Percentiles rank a stretch among this genome's conserved stretches.
Conservation (phyloP, 2,329 filamentous ascomycete species). For the Aspergillus sp. region DNA sequence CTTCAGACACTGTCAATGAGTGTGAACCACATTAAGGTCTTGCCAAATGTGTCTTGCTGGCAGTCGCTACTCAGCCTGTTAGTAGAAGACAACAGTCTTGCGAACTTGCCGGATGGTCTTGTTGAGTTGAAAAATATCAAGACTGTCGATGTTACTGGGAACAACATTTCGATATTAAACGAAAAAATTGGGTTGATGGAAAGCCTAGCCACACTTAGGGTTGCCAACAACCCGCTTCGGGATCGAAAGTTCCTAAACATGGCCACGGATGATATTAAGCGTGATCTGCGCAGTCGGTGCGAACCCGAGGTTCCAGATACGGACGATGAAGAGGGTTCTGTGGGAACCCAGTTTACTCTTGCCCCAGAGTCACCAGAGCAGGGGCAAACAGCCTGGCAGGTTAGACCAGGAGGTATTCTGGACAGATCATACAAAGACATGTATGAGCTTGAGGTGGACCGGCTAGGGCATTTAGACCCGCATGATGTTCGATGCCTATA, state of each 20-base stretch:
- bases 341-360: constrained; percentile 37
- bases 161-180: constrained; percentile 73
- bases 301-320: constrained; percentile 46
- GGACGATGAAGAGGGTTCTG: constrained; percentile 34
- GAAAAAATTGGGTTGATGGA: constrained; percentile 77
- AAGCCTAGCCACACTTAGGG: constrained; percentile 64
- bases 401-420: constrained; percentile 47
- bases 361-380: constrained; percentile 40
- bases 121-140: constrained; percentile 62
- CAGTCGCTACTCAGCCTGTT: constrained; percentile 65
- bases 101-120: constrained; percentile 72
- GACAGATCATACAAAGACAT: constrained; percentile 66
- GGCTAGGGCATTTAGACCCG: constrained; percentile 40
- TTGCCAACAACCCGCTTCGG: constrained; percentile 84
- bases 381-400: constrained; percentile 25
- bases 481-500: constrained; percentile 55
- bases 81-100: constrained; percentile 77
- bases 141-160: constrained; percentile 77
- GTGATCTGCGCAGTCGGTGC: constrained; percentile 60
- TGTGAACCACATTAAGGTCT: constrained; percentile 67
- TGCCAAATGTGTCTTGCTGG: constrained; percentile 76
- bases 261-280: constrained; percentile 75
- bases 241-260: constrained; percentile 83
- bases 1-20: constrained; percentile 72
- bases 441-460: constrained; percentile 49